These are phyloP conservation scores for Cryptococcus sp. DNA, from an alignment of 1,284 basidiomycete species.

Conservation along the genomic window DNA sequence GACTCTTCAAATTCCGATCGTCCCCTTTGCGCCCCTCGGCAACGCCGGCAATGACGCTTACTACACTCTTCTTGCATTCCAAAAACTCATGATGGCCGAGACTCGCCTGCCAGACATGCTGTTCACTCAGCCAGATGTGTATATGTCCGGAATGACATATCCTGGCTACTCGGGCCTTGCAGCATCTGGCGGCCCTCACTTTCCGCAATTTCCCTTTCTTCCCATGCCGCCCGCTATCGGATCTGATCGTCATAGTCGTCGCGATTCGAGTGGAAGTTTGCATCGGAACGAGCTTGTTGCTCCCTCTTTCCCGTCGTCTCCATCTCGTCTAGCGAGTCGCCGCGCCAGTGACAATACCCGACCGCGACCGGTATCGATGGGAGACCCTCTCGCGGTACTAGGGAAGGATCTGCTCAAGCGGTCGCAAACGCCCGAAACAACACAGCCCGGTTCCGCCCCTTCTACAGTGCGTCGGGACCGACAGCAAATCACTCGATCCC, in stretches of 20 bases:
- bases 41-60: constrained; percentile 55
- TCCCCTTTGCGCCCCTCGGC: constrained; percentile 47
- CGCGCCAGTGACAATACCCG: constrained; percentile 8
- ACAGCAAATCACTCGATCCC: constrained; percentile 31
- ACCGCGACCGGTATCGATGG: constrained; percentile 27
- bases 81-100: constrained; percentile 52
- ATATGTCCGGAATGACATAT: constrained; percentile 14
- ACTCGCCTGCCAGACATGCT: constrained; percentile 45
- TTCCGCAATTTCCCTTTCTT: constrained; percentile 17
- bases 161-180: constrained; percentile 6
- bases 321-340: constrained; percentile 4
- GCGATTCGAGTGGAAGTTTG: constrained; percentile 17
- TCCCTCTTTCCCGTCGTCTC: constrained; percentile 7
- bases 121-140: constrained; percentile 27
- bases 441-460: constrained; percentile 9
- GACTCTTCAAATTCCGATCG: constrained; percentile 50
- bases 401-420: background rate
- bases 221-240: constrained; percentile 12
- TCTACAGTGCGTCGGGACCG: constrained; percentile 12
- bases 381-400: constrained; percentile 9
- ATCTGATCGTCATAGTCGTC: constrained; percentile 14
- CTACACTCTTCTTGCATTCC: constrained; percentile 53
- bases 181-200: constrained; percentile 9
- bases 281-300: background rate
- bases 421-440: constrained; percentile 3